Conservation (phyloP, 345 rosid genomes). For the Salix dunnii region DNA sequence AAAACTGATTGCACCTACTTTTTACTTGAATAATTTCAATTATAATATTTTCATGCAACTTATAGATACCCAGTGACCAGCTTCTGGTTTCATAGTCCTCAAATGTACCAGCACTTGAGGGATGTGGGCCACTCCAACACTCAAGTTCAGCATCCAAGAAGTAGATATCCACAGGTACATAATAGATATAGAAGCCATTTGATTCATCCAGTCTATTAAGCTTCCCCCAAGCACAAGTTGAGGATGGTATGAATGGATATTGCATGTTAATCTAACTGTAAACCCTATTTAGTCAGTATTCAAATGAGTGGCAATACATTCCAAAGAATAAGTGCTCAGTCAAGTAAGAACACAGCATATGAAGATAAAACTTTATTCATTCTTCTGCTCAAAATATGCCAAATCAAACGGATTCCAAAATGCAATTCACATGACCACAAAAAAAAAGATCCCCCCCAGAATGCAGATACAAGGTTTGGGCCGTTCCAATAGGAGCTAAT, state of each 20-base stretch:
- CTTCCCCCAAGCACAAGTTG: background rate
- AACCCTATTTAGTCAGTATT: background rate
- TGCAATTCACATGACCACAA: background rate
- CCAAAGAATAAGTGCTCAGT: background rate
- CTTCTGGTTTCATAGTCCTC: background rate
- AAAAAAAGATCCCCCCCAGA: background rate
- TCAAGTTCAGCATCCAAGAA: constrained; percentile 6
- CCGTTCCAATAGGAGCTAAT: background rate
- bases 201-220: background rate
- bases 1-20: background rate
- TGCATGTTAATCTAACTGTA: background rate
- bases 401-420: background rate
- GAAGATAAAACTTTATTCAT: background rate
- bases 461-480: background rate
- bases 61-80: background rate
- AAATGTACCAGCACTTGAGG: background rate
- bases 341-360: background rate
- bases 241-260: background rate
- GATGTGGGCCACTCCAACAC: background rate
- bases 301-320: background rate
- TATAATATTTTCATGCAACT: background rate
- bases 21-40: background rate
- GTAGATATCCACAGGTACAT: background rate
- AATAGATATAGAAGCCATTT: background rate
- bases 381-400: background rate